These are phyloP conservation scores for Lactuca saligna DNA, from an alignment of 129 eudicot species.

Conservation along the genomic window DNA sequence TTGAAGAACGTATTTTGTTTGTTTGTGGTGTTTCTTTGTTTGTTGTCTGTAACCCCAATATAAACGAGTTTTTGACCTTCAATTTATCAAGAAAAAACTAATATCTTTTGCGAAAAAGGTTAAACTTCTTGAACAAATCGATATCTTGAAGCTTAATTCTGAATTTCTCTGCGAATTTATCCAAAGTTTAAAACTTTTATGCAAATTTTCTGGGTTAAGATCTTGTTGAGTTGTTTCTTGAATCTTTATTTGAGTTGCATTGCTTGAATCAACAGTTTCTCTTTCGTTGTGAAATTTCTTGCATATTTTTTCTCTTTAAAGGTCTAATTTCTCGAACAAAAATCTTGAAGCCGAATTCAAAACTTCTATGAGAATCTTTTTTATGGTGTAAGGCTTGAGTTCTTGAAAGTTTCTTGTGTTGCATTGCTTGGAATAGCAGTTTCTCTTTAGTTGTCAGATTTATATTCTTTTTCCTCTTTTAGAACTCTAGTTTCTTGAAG, in stretches of 20 bases:
- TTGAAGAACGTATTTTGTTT: not conserved
- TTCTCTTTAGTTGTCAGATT: not conserved
- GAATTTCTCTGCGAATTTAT: conserved; percentile 1
- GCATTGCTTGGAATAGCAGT: conserved; percentile 17
- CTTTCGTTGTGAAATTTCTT: not conserved
- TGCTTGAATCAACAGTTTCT: not conserved
- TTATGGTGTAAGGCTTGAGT: not conserved
- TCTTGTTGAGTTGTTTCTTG: not conserved
- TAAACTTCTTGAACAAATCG: not conserved
- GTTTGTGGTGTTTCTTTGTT: conserved; percentile 14
- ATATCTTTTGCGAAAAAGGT: not conserved
- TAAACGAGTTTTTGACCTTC: conserved; percentile 13
- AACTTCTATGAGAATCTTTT: not conserved
- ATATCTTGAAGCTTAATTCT: conserved; percentile 11
- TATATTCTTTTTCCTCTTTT: not conserved
- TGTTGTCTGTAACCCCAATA: conserved; percentile 1
- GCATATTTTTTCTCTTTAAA: conserved; percentile 10
- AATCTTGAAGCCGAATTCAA: not conserved
- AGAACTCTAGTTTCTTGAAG: not conserved
- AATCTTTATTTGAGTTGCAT: not conserved
- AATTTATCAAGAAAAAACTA: too few species aligned
- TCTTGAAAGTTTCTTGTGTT: conserved; percentile 10
- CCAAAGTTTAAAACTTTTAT: not conserved
- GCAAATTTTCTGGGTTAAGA: not conserved
- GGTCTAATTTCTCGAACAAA: conserved; percentile 6